Evolutionary conservation across 305 asterid species (phyloP), one percentile per base, ranked within the genome.

Genomic region (Withania somnifera): DNA sequence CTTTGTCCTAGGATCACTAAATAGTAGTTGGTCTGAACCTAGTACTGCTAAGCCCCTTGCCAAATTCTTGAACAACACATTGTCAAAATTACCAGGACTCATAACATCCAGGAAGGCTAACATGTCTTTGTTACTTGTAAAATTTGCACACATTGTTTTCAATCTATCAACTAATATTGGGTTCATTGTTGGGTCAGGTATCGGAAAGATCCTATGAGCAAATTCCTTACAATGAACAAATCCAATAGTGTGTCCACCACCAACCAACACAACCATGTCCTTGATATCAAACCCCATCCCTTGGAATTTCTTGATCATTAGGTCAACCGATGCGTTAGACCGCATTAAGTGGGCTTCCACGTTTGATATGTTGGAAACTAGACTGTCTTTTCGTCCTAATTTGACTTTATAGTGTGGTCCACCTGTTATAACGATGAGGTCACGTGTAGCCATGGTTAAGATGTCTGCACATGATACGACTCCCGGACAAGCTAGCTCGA

Each of bases 221-320:
- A 87, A 84, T 30, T 87, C 89, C 9, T 80, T 80, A 54, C 89
- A 84, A 42, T 85, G 87, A 4, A 82, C 86, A 52, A 82, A 87
- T 11, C 89, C 89, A 26, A 87, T 80, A 1, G 88, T 82, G 80
- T 87, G 89, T 0, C 84, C 85, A 6, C 89, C 89, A 19, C 87
- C 89, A 79, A 92, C 53, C 67, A 87, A 61, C 28, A 68, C 84
- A 7, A 87, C 89, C 89, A 87, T 87, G 50, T 87, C 89, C 58
- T 69, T 82, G 28, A 84, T 19, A 11, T 64, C 56, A 77, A 87
- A 77, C 1, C 83, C 86, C 38, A 80, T 80, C 20, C 81, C 20
- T 77, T 80, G 22, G 38, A 84, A 87, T 7, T 17, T 79, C 2
- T 24, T 57, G 19, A 87, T 66, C 56, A 81, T 83, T 52, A 34